Evolutionary conservation across 331 rosid species (phyloP).

Genomic region (Acacia pycnantha): DNA sequence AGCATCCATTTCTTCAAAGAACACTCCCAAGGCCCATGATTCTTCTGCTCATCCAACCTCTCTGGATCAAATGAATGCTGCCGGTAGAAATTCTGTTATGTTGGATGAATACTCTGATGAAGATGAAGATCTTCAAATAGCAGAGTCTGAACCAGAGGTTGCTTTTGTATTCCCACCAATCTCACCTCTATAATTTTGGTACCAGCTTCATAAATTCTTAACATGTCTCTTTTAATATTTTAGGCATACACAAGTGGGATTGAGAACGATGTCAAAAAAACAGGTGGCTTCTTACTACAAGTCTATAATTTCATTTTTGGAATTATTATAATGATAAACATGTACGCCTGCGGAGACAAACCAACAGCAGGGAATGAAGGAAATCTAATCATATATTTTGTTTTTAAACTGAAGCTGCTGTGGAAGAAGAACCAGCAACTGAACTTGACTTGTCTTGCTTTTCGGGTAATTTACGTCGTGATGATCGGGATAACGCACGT

Average conservation of each 20-base stretch:
- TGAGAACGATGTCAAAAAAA: constrained; percentile 58
- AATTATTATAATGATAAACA: constrained; percentile 4
- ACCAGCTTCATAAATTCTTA: constrained; percentile 25
- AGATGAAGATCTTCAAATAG: constrained; percentile 91
- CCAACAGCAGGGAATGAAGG: constrained; percentile 4
- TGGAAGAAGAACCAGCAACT: constrained; percentile 80
- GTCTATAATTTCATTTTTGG: not conserved
- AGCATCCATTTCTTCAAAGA: constrained; percentile 70
- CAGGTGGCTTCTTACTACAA: constrained; percentile 45
- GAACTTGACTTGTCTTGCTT: constrained; percentile 86
- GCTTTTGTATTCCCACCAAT: constrained; percentile 19
- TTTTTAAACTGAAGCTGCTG: constrained; percentile 47
- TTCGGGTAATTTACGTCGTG: constrained; percentile 77
- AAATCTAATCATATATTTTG: constrained; percentile 33
- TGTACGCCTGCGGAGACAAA: constrained; percentile 8
- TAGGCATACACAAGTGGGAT: constrained; percentile 66
- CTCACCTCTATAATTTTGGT: constrained; percentile 3
- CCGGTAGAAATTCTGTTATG: constrained; percentile 71
- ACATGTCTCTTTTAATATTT: constrained; percentile 19
- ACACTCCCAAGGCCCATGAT: constrained; percentile 61
- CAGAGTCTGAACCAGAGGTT: constrained; percentile 90
- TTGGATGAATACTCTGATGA: constrained; percentile 96
- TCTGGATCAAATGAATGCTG: constrained; percentile 65
- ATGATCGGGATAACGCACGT: constrained; percentile 83
- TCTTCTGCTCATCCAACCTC: constrained; percentile 49